Percentiles rank a stretch among this genome's conserved stretches.
phyloP scores from a whole-genome alignment of 352 stramenopile genomes.

The Pythium sukuiense region DNA sequence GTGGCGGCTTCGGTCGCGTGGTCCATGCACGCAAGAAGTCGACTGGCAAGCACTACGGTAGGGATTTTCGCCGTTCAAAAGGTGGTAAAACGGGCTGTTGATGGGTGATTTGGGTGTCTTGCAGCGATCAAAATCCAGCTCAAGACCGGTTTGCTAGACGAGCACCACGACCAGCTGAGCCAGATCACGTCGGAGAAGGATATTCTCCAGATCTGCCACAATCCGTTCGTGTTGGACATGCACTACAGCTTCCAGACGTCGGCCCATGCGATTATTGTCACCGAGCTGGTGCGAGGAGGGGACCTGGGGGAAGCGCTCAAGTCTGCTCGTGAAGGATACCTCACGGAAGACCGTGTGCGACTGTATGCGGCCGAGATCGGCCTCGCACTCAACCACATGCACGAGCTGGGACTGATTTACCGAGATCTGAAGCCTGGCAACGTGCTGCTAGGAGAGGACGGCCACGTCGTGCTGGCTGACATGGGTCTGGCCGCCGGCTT shows the following conservation, averaged over 20 bases:
- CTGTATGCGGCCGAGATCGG: slow-evolving; percentile 87
- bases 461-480: slow-evolving; percentile 88
- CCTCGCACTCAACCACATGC: slow-evolving; percentile 86
- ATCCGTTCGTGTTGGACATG: slow-evolving; percentile 90
- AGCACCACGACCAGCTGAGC: slow-evolving; percentile 79
- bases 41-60: slow-evolving; percentile 89
- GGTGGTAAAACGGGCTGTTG: background rate
- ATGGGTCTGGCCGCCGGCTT: slow-evolving; percentile 83
- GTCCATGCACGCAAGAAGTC: slow-evolving; percentile 89
- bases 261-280: slow-evolving; percentile 86
- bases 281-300: slow-evolving; percentile 79
- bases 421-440: slow-evolving; percentile 90
- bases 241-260: slow-evolving; percentile 91
- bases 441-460: slow-evolving; percentile 85
- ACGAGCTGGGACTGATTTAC: slow-evolving; percentile 86
- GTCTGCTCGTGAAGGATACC: slow-evolving; percentile 56
- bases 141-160: slow-evolving; percentile 86
- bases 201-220: slow-evolving; percentile 85
- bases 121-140: slow-evolving; percentile 92
- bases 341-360: slow-evolving; percentile 73
- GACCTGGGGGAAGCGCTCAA: slow-evolving; percentile 82
- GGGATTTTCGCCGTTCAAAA: background rate
- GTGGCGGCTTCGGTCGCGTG: slow-evolving; percentile 90
- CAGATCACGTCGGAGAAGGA: slow-evolving; percentile 90
- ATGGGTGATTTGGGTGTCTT: background rate